Percentiles rank a stretch among this genome's conserved stretches.
Evolutionary conservation across 2,329 filamentous ascomycete genomes (phyloP).

Genomic region (Fusarium humuli): DNA sequence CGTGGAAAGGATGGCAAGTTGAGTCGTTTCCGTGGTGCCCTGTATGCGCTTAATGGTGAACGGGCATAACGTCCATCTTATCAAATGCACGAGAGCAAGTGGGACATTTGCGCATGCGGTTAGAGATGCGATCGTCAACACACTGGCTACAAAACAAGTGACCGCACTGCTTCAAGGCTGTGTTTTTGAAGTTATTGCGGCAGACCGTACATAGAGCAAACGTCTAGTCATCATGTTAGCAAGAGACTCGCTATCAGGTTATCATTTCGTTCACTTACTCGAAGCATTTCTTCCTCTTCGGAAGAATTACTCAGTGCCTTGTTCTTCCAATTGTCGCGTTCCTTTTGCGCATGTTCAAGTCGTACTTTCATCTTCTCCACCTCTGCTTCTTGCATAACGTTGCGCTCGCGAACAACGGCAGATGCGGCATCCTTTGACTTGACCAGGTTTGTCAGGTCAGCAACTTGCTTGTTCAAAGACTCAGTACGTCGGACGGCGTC

Average conservation of each 20-base stretch:
- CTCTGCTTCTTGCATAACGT: conserved; percentile 76
- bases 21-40: conserved; percentile 4
- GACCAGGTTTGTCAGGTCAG: conserved; percentile 79
- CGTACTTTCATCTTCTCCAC: conserved; percentile 82
- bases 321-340: conserved; percentile 85
- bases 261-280: conserved; percentile 68
- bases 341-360: conserved; percentile 82
- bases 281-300: conserved; percentile 84
- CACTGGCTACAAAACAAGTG: conserved; percentile 94
- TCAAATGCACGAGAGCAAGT: conserved; percentile 94
- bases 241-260: background rate
- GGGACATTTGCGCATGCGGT: conserved; percentile 93
- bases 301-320: conserved; percentile 85
- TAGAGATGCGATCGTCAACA: conserved; percentile 87
- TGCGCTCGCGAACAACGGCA: conserved; percentile 64
- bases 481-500: conserved; percentile 79
- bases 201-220: conserved; percentile 85
- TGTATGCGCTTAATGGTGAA: conserved; percentile 59
- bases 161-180: conserved; percentile 90
- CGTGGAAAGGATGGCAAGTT: conserved; percentile 25
- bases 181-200: conserved; percentile 93
- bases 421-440: conserved; percentile 77
- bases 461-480: conserved; percentile 78
- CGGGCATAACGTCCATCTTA: conserved; percentile 86
- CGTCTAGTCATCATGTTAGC: conserved; percentile 49